Evolutionary conservation across 2,329 filamentous ascomycete genomes (phyloP).

Genomic region (Epichloe sylvatica): DNA sequence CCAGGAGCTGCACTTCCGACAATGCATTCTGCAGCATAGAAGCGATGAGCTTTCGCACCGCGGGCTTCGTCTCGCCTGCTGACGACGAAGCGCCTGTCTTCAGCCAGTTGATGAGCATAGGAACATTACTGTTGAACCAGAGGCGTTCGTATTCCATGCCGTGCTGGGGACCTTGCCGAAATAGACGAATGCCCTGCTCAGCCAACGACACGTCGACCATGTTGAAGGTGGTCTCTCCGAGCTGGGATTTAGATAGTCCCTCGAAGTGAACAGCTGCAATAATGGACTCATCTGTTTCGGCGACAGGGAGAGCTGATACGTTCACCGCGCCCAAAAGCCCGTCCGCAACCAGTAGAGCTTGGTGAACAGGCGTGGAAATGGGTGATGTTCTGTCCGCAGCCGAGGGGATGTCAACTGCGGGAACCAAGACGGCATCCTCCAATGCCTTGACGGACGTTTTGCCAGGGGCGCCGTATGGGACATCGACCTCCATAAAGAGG

Average conservation of each 20-base stretch:
- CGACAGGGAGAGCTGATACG: slow-evolving; percentile 28
- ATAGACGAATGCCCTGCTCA: slow-evolving; percentile 46
- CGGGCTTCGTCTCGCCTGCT: slow-evolving; percentile 43
- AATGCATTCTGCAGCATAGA: slow-evolving; percentile 48
- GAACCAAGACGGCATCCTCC: slow-evolving; percentile 59
- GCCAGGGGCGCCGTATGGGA: slow-evolving; percentile 19
- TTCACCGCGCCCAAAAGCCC: slow-evolving; percentile 55
- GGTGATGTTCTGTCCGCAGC: slow-evolving; percentile 49
- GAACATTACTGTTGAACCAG: slow-evolving; percentile 61
- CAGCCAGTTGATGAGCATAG: slow-evolving; percentile 53
- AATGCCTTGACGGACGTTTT: slow-evolving; percentile 27
- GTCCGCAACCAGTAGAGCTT: slow-evolving; percentile 58
- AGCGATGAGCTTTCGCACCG: slow-evolving; percentile 50
- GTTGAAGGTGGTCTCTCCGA: slow-evolving; percentile 29
- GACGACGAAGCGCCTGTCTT: slow-evolving; percentile 29
- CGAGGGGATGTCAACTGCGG: slow-evolving; percentile 56
- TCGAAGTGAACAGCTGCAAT: slow-evolving; percentile 45
- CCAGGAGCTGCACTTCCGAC: slow-evolving; percentile 35
- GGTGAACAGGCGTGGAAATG: slow-evolving; percentile 72
- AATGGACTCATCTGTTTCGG: slow-evolving; percentile 28
- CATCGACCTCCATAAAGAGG: slow-evolving; percentile 38
- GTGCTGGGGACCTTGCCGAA: slow-evolving; percentile 56
- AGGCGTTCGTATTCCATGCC: slow-evolving; percentile 57
- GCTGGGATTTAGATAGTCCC: slow-evolving; percentile 24
- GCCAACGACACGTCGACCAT: slow-evolving; percentile 52